Evolutionary conservation across 805 yeast species (phyloP), one percentile per base, ranked within the genome.

Genomic region (Saccharomycopsis microspora): DNA sequence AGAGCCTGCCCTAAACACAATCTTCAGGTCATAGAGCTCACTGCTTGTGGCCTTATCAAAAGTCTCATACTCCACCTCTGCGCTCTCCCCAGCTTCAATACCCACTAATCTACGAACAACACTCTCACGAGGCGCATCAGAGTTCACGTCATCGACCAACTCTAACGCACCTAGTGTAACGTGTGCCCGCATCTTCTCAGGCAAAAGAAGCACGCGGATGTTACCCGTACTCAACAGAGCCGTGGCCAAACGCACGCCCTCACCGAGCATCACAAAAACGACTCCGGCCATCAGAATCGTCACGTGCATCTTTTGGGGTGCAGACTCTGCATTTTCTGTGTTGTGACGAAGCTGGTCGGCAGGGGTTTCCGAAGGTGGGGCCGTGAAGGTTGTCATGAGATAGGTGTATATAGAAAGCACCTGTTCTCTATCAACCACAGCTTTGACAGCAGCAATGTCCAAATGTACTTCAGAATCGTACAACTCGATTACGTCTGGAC

Each of bases 31-130:
- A 57, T 74, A 83, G 34, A 59, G 57, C 3, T 72, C 67, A 19
- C 69, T 64, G 1, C 63, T 64, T 1, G 72, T 71, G 5, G 68
- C 68, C 0, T 70, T 67, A 61, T 83, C 93, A 61, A 75, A 82
- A 0, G 96, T 86, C 60, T 88, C 94, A 60, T 89, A 93, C 3
- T 74, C 68, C 54, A 93, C 73, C 60, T 88, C 95, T 0, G 90
- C 94, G 42, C 88, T 68, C 50, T 84, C 78, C 47, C 79, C 74
- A 10, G 88, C 96, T 57, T 85, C 88, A 60, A 93, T 87, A 46
- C 81, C 76, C 29, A 93, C 71, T 30, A 93, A 65, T 54, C 76
- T 75, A 52, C 90, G 70, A 51, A 82, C 62, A 3, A 72, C 63
- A 3, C 87, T 79, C 42, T 75, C 76, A 48, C 74, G 60, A 0